Base-by-base conservation (phyloP, 345 rosid species). In the Salix brachista region DNA sequence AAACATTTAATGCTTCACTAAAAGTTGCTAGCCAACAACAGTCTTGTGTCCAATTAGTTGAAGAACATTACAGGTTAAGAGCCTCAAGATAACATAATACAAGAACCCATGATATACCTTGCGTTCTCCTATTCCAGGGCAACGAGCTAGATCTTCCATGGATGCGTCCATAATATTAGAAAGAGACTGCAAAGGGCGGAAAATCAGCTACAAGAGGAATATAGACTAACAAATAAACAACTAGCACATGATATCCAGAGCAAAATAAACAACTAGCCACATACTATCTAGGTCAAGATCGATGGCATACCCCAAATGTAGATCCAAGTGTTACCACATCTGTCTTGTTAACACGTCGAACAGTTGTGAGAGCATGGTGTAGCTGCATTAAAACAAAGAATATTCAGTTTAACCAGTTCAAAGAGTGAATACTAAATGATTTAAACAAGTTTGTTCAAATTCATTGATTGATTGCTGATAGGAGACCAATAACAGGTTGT, bases 271-370 rank as follows among this genome's bases (percentile, higher is more conserved):
- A 19, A 60, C 21, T 37, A 67, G 21, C 21, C 4, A 67, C 42
- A 60, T 9, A 8, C 6, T 13, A 50, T 25, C 46, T 52, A 60
- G 65, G 6, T 7, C 42, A 30, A 64, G 67, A 14, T 21, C 32
- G 32, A 17, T 70, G 79, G 73, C 86, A 75, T 83, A 93, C 97
- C 91, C 98, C 94, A 25, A 96, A 96, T 62, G 96, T 90, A 65
- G 99, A 96, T 39, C 98, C 99, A 77, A 96, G 91, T 62, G 99
- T 96, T 77, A 96, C 97, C 34, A 93, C 98, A 81, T 91, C 97
- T 19, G 96, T 96, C 89, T 91, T 91, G 87, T 93, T 95, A 74
- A 93, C 93, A 85, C 83, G 91, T 18, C 94, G 88, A 83, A 93
- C 83, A 25, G 89, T 85, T 72, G 96, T 96, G 37, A 96, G 91